Base-by-base conservation (phyloP, 1,139 yeast species). In the Candida mesenterica region DNA sequence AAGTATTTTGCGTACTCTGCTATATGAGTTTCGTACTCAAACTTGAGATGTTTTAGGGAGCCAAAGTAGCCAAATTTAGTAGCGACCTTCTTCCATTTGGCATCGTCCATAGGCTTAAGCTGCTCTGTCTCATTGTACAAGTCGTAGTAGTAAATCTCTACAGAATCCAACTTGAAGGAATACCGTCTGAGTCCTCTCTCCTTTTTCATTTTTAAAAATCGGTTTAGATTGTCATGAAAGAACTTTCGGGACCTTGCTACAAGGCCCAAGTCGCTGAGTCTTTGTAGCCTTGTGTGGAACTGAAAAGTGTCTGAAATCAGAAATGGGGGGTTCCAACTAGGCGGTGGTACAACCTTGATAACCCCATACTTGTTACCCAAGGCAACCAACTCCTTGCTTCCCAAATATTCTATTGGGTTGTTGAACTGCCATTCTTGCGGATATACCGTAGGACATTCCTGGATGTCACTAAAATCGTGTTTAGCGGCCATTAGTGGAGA, bases 221-320 rank as follows among this genome's bases (percentile, higher is more conserved):
- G 72, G 41, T 75, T 73, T 42, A 82, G 57, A 45, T 79, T 84
- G 39, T 74, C 77, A 31, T 63, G 64, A 57, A 83, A 83, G 48
- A 78, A 78, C 40, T 72, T 63, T 36, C 90, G 61, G 24, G 83
- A 76, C 43, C 94, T 63, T 34, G 81, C 79, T 7, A 73, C 57
- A 13, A 84, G 55, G 15, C 83, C 82, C 50, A 84, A 62, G 52
- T 82, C 87, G 49, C 77, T 74, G 38, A 84, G 50, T 34, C 68
- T 72, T 52, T 84, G 92, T 16, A 79, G 55, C 38, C 92, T 59
- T 4, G 88, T 82, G 44, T 77, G 81, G 50, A 84, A 83, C 37
- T 59, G 68, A 55, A 84, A 82, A 6, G 61, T 52, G 27, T 65
- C 61, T 32, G 83, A 70, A 13, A 83, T 61, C 41, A 76, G 68